phyloP scores from a whole-genome alignment of 2,329 filamentous ascomycete species.

The Xylaria sp. region DNA sequence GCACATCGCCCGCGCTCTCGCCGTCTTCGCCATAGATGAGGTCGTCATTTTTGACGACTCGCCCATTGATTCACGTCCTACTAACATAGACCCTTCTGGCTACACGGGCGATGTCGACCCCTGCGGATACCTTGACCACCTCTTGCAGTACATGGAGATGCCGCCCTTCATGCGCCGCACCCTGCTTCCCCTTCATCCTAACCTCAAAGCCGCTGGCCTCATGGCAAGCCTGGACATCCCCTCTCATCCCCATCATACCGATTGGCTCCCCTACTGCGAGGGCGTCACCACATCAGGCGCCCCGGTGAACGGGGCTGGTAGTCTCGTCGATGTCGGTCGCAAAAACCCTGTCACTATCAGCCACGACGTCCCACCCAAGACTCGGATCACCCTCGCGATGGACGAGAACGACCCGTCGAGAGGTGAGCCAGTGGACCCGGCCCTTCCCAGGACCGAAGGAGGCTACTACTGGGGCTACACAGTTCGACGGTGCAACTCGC shows the following conservation, averaged over 20 bases:
- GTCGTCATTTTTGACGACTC: slow-evolving; percentile 81
- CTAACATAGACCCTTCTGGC: slow-evolving; percentile 55
- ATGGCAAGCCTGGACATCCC: slow-evolving; percentile 84
- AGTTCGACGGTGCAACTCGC: slow-evolving; percentile 67
- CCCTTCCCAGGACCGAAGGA: slow-evolving; percentile 71
- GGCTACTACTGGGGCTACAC: slow-evolving; percentile 90
- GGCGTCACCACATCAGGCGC: slow-evolving; percentile 66
- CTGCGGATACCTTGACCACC: slow-evolving; percentile 77
- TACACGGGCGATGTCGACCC: slow-evolving; percentile 77
- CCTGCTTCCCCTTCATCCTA: slow-evolving; percentile 79
- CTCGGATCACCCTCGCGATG: slow-evolving; percentile 75
- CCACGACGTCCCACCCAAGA: slow-evolving; percentile 69
- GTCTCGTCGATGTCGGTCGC: slow-evolving; percentile 63
- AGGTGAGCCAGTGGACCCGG: slow-evolving; percentile 70
- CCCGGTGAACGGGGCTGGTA: slow-evolving; percentile 52
- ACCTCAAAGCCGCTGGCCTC: slow-evolving; percentile 73
- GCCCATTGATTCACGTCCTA: slow-evolving; percentile 51
- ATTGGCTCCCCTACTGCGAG: slow-evolving; percentile 82
- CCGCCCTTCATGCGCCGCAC: slow-evolving; percentile 79
- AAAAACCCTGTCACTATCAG: slow-evolving; percentile 61
- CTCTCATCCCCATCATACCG: slow-evolving; percentile 76
- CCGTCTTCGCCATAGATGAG: slow-evolving; percentile 85
- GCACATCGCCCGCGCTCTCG: slow-evolving; percentile 78
- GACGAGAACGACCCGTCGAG: slow-evolving; percentile 49
- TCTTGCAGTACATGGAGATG: slow-evolving; percentile 82